A percentile compares a stretch with the other conserved stretches of the same genome.
Conservation (phyloP, 257 asterid genomes). For the Thymus mandschuricus region DNA sequence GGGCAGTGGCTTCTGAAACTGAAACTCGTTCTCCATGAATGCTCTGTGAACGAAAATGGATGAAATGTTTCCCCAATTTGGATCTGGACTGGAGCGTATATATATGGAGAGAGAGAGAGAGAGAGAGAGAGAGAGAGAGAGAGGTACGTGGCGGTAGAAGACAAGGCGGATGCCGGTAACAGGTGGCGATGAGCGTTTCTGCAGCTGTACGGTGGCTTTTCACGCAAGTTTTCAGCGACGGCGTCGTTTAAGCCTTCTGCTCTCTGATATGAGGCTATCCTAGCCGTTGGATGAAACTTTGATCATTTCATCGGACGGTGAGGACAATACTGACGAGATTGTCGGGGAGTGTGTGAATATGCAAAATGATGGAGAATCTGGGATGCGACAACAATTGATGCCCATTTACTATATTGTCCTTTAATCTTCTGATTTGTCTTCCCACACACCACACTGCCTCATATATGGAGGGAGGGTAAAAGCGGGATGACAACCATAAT, state of each 20-base stretch:
- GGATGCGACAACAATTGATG: not conserved
- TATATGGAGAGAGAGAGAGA: not conserved
- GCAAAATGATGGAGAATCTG: not conserved
- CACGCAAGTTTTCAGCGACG: conserved; percentile 25
- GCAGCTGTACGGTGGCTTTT: conserved; percentile 35
- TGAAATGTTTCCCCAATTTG: not conserved
- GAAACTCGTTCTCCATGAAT: conserved; percentile 40
- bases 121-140: not conserved
- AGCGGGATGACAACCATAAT: not conserved
- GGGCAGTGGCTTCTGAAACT: conserved; percentile 15
- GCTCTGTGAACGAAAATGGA: conserved; percentile 1
- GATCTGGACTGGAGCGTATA: not conserved
- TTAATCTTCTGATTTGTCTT: not conserved
- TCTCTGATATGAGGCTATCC: not conserved
- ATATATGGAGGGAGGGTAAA: not conserved
- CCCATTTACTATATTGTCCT: not conserved
- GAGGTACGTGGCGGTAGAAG: conserved; percentile 32
- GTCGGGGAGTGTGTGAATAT: conserved; percentile 28
- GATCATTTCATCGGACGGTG: conserved; percentile 7
- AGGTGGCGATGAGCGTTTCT: conserved; percentile 29
- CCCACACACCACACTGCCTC: not conserved
- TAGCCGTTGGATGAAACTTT: conserved; percentile 32
- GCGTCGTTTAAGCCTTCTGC: conserved; percentile 11
- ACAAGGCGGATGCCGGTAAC: conserved; percentile 17
- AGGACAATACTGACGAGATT: conserved; percentile 27